Base-by-base conservation (phyloP, 176 grass and related monocot species). In the Raddia distichophylla region DNA sequence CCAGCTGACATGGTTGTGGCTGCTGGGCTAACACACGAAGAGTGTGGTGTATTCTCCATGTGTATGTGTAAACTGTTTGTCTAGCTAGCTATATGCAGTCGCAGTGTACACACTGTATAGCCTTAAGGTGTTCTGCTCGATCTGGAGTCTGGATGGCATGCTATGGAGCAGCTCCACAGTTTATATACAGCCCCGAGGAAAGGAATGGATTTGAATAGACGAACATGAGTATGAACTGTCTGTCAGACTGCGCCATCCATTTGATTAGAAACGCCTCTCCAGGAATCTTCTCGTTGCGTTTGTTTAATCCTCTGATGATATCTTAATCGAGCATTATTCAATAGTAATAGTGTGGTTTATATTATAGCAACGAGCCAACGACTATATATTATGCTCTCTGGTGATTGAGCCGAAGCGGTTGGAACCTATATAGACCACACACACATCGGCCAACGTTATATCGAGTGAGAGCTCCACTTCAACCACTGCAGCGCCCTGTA, bases 141-240 rank as follows among this genome's bases (percentile, higher is more conserved):
- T 27, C 27, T 27, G 27, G 27, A 27, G 27, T 27, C 17, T 56
- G 58, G 51, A 71, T 37, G 67, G 63, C 16, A 33, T 72, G 57
- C 63, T 63, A 3, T 77, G 35, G 18, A 48, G 64, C 20, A 43
- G 19, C 53, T 42, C 13, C 27, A 27, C 27, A 27, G 27, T 58
- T 4, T 82, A 89, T 74, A 87, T 83, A 89, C 66, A 86, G 84
- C 44, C 74, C 47, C 37, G n/a, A 68, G 42, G 43, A 44, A 49
- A 42, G 42, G 80, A 73, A 54, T 60, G n/a, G 32, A 32, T 74
- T 45, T 16, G 68, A 8, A 56, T 48, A 47, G 54, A 49, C 68
- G 75, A 70, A 70, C 63, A 80, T 56, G 60, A 60, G 64, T 32
- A 47, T 85, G 82, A 89, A 81, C 77, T 85, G 82, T 85, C 82